phyloP scores from a whole-genome alignment of 495 filamentous ascomycete species.

The Xylaria longipes region DNA sequence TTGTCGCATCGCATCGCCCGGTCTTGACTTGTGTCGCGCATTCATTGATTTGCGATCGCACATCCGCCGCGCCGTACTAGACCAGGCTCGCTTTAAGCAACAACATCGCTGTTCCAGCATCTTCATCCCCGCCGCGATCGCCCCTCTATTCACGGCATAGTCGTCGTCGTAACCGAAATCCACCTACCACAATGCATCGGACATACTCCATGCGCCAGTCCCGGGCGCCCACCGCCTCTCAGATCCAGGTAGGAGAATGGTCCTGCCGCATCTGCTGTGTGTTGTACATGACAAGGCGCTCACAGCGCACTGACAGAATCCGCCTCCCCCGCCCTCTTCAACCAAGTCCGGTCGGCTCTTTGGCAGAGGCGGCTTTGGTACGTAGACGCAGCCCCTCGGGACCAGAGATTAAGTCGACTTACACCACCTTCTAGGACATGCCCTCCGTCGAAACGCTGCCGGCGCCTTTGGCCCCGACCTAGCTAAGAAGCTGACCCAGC shows the following conservation, averaged over 20 bases:
- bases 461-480: constrained; percentile 96
- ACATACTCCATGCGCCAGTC: constrained; percentile 98
- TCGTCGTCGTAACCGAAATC: background rate
- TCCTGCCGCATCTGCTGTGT: background rate
- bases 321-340: constrained; percentile 86
- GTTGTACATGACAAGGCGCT: constrained; percentile 18
- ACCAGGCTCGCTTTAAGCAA: background rate
- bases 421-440: constrained; percentile 72
- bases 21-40: background rate
- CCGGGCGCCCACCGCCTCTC: constrained; percentile 80
- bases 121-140: constrained; percentile 13
- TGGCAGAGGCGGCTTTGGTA: constrained; percentile 83
- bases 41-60: background rate
- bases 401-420: constrained; percentile 19
- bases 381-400: constrained; percentile 28
- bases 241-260: constrained; percentile 50
- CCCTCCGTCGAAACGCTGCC: constrained; percentile 85
- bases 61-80: background rate
- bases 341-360: constrained; percentile 92
- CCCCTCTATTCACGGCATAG: constrained; percentile 6
- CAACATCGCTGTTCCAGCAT: background rate
- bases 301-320: constrained; percentile 68
- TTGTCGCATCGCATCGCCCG: constrained; percentile 8
- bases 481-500: constrained; percentile 93
- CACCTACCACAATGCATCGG: constrained; percentile 76